These are phyloP conservation scores for Barnettozyma californica DNA, from an alignment of 805 yeast species.

Conservation along the genomic window DNA sequence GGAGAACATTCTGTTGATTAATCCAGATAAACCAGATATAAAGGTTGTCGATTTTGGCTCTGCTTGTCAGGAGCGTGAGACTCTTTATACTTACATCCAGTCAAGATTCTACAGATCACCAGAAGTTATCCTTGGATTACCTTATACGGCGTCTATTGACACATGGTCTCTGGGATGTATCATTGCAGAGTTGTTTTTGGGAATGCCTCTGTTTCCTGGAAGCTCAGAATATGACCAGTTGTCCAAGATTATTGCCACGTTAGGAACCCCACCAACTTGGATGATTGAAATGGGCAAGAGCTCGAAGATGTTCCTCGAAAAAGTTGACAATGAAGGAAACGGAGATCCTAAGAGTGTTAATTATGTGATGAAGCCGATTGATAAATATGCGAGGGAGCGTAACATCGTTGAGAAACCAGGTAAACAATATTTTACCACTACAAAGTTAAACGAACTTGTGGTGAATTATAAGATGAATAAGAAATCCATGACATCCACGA, in stretches of 20 bases:
- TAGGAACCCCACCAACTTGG: constrained; percentile 89
- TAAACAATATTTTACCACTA: constrained; percentile 71
- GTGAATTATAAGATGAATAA: constrained; percentile 67
- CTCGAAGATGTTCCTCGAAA: constrained; percentile 52
- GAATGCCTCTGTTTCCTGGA: constrained; percentile 93
- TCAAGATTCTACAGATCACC: constrained; percentile 93
- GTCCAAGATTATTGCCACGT: constrained; percentile 70
- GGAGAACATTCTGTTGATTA: constrained; percentile 79
- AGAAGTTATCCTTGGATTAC: constrained; percentile 86
- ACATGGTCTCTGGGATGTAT: constrained; percentile 98
- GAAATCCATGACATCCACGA: constrained; percentile 40
- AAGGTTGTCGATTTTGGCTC: constrained; percentile 96
- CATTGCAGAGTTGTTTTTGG: constrained; percentile 82
- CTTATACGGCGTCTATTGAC: constrained; percentile 89
- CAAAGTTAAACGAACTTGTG: constrained; percentile 65
- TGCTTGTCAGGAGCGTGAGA: constrained; percentile 88
- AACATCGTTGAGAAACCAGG: constrained; percentile 67
- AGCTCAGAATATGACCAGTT: constrained; percentile 90
- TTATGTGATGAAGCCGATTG: constrained; percentile 30
- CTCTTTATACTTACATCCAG: constrained; percentile 86
- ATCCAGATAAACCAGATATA: constrained; percentile 62
- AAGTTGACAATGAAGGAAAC: constrained; percentile 15
- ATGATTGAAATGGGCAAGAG: constrained; percentile 96
- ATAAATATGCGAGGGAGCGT: constrained; percentile 49
- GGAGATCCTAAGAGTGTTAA: neutral